Conservation (phyloP, 1,139 yeast genomes). For the Protomyces gravidus region DNA sequence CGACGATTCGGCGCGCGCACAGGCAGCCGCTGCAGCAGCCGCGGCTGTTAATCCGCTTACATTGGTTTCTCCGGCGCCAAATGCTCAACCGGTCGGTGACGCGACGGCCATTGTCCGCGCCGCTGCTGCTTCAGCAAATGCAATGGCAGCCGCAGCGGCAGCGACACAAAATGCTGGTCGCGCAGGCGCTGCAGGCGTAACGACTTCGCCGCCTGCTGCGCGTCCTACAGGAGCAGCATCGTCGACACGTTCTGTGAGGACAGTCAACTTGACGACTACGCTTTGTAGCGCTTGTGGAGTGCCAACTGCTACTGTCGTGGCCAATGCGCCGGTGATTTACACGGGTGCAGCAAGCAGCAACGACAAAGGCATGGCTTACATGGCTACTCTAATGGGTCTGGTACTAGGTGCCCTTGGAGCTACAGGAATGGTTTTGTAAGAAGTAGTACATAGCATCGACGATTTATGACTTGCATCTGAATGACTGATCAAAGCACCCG, state of each 20-base stretch:
- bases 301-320: not conserved
- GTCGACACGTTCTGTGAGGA: not conserved
- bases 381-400: not conserved
- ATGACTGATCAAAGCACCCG: no score
- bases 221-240: no score
- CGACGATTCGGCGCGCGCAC: not conserved
- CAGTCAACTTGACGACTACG: not conserved
- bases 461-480: no score
- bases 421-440: not conserved
- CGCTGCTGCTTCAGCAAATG: not conserved
- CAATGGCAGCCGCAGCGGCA: not conserved
- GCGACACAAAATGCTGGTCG: not conserved
- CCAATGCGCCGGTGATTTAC: not conserved
- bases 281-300: constrained; percentile 1
- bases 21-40: not conserved
- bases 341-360: not conserved
- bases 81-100: not conserved
- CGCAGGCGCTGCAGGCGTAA: not conserved
- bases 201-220: not conserved
- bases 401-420: not conserved
- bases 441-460: no score
- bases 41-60: not conserved
- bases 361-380: not conserved
- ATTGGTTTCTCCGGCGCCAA: not conserved
- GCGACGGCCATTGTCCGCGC: not conserved